Base-by-base conservation (phyloP, 225 moss, liverwort and hornwort species). In the Bryum argenteum region DNA sequence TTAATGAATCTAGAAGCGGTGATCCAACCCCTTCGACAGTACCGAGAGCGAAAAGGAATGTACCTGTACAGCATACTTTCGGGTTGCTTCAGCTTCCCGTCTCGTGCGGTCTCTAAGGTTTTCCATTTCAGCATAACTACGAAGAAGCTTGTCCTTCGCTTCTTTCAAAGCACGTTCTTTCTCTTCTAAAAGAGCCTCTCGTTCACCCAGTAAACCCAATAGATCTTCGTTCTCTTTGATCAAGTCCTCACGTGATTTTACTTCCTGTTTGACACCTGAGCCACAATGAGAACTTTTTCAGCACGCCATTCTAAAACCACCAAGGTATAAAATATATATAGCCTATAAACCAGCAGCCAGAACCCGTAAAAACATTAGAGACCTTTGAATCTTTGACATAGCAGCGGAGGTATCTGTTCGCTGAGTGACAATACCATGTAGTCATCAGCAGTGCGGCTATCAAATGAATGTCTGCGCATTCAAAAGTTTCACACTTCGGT, bases 111-210 rank as follows among this genome's bases (percentile, higher is more conserved):
- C 88, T 67, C 87, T 87, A 8, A 93, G 79, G 75, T 93, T 93
- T 71, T 96, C 91, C 91, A 93, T 90, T 80, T 93, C 91, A 50
- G 96, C 96, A 58, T 87, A 80, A 80, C 88, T 87, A 77, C 93
- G 90, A 14, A 96, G 73, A 21, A 96, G 75, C 75, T 83, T 90
- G 59, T 91, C 90, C 79, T 84, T 91, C 39, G 90, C 59, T 40
- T 85, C 91, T 43, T 69, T 77, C 40, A 90, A 72, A 65, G 81
- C 85, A 53, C 79, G 88, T 20, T 91, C 85, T 71, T 77, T 91
- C 70, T 87, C 87, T 74, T 89, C 89, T 53, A 93, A 65, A 50
- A 85, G 70, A 48, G 84, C 90, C 77, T 93, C 78, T 52, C 88
- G 88, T 67, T 96, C 96, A 75, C 83, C 87, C 50, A 96, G 73